Evolutionary conservation across 257 asterid genomes (phyloP), one percentile per base, ranked within the genome.

Genomic region (Verbascum thapsus): DNA sequence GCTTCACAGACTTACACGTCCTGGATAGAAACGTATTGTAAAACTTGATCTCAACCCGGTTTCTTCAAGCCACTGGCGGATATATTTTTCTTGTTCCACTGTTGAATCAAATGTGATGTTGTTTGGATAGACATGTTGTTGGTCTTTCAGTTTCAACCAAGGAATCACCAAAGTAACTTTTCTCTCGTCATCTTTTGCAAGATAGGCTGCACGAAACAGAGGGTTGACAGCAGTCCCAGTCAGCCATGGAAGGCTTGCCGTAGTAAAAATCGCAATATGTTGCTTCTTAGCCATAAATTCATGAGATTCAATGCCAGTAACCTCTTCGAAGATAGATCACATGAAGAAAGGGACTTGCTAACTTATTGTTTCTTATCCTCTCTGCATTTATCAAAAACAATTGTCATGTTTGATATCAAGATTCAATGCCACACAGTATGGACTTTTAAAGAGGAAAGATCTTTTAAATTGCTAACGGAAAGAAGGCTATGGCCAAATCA

Each of bases 201-300:
- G 97, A 73, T 85, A 92, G 6, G 94, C 99, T 51, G 99, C 99
- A 30, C 97, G 97, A 42, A 89, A 92, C 57, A 92, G 74, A 82
- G 99, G 99, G 72, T 92, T 92, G 61, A 89, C 96, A 19, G 99
- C 77, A 55, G 99, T 92, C 70, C 99, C 99, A 51, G 99, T 92
- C 58, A 92, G 76, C 97, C 99, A 92, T 43, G 97, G 99, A 67
- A 92, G 90, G 88, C 99, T 92, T 8, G 99, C 99, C 9, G 99
- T 92, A n/a, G 99, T 87, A 73, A 92, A 89, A 72, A 92, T 87
- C 32, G 88, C 85, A 40, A 92, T 80, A 70, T 89, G 82, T 65
- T 70, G 81, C 73, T 73, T 77, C 70, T 75, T 70, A 42, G 72
- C 89, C 89, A 80, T 77, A 39, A 19, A 59, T 59, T 72, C 83